These are phyloP conservation scores for Neopestalotiopsis sp. DNA, from an alignment of 2,329 filamentous ascomycete species.

Conservation along the genomic window DNA sequence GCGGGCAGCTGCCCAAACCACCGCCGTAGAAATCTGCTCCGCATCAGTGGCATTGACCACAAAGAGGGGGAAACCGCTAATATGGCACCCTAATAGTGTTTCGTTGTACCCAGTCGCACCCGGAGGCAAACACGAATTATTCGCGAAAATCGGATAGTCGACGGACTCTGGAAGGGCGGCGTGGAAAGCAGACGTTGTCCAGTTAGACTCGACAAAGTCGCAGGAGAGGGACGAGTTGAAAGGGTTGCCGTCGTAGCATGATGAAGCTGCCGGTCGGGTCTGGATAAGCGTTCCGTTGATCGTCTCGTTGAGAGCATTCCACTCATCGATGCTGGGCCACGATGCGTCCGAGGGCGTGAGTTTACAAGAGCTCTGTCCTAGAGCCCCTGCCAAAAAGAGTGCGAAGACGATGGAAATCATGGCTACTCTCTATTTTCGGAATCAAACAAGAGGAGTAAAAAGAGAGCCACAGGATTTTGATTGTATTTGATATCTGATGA, in stretches of 20 bases:
- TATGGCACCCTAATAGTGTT: not conserved
- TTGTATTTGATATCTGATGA: too few relatives aligned
- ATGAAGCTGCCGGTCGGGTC: not conserved
- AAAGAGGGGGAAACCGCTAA: conserved; percentile 27
- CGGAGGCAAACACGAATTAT: conserved; percentile 25
- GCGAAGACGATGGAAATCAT: not conserved
- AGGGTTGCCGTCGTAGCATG: conserved; percentile 2
- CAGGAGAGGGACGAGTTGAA: conserved; percentile 8
- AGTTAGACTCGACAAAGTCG: not conserved
- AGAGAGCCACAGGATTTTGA: too few relatives aligned
- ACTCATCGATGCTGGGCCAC: not conserved
- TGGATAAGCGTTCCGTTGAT: not conserved
- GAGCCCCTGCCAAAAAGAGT: not conserved
- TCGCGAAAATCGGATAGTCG: conserved; percentile 2
- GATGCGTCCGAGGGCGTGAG: not conserved
- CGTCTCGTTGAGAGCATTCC: not conserved
- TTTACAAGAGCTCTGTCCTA: not conserved
- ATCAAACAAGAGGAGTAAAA: too few relatives aligned
- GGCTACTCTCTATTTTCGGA: not conserved
- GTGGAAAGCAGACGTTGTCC: not conserved
- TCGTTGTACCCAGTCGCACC: conserved; percentile 24
- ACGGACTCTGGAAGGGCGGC: not conserved
- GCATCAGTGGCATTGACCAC: conserved; percentile 27
- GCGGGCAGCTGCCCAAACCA: conserved; percentile 42
- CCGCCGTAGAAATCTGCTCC: conserved; percentile 24